These are phyloP conservation scores for Pilasporangium apinafurcum DNA, from an alignment of 352 stramenopile species.

Conservation along the genomic window DNA sequence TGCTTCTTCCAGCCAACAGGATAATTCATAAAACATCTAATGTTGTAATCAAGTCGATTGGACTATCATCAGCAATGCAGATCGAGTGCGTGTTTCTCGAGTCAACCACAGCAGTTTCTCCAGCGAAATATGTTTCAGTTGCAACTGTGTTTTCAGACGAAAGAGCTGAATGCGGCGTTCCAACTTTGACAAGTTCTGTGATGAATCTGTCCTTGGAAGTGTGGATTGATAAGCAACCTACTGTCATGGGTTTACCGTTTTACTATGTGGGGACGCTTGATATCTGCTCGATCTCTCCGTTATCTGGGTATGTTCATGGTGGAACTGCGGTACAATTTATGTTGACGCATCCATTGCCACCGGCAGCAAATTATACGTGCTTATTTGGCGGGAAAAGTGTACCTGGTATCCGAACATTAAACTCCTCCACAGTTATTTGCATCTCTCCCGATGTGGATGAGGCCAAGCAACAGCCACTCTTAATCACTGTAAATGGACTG, in stretches of 20 bases:
- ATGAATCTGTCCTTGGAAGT: constrained; percentile 10
- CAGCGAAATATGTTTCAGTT: background rate
- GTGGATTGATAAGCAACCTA: constrained; percentile 11
- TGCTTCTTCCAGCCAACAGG: constrained; percentile 16
- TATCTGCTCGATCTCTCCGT: constrained; percentile 17
- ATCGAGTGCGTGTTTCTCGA: constrained; percentile 21
- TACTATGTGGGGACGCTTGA: background rate
- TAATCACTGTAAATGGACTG: constrained; percentile 32
- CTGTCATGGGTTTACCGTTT: constrained; percentile 13
- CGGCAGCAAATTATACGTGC: constrained; percentile 13
- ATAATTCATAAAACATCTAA: constrained; percentile 22
- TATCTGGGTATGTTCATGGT: constrained; percentile 11
- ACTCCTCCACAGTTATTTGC: constrained; percentile 17
- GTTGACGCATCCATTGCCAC: background rate
- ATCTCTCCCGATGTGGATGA: constrained; percentile 7
- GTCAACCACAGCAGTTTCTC: background rate
- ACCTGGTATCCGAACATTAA: background rate
- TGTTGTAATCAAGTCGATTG: constrained; percentile 13
- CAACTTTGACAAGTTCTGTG: background rate
- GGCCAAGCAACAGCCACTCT: constrained; percentile 6
- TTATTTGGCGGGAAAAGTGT: constrained; percentile 14
- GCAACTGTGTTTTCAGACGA: constrained; percentile 1
- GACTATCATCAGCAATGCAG: constrained; percentile 5
- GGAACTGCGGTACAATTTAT: constrained; percentile 12
- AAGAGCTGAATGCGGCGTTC: background rate